Base-by-base conservation (phyloP, 371 early-diverging fungal genomes). In the Thermomucor indicae-seudaticae region DNA sequence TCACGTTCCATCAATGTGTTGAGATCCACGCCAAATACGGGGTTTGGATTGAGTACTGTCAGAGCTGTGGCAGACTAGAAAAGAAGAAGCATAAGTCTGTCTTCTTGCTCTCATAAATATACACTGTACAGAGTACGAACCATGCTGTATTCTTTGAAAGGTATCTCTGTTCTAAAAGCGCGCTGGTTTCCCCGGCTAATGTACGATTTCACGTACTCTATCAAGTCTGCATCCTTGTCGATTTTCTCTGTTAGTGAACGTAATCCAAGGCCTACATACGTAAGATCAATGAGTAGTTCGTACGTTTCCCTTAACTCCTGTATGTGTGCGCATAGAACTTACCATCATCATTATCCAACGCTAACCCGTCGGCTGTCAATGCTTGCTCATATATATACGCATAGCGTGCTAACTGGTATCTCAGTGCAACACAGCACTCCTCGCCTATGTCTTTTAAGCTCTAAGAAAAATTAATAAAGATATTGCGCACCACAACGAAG, bases 11-110 rank as follows among this genome's bases (percentile, higher is more conserved):
- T 65, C 47, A 88, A 72, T 22, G 62, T 63, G 14, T 68, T 67
- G 4, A 92, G 70, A 25, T 77, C 78, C 10, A 80, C 67, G 7
- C 92, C 90, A 67, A 90, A 92, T 6, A 82, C 72, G 6, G 81
- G 82, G 42, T 71, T 78, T 4, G 83, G 75, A 51, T 81, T 80
- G 29, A 80, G 63, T 12, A 80, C 70, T 23, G 70, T 65, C 27
- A 74, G 63, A 6, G 83, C 84, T 43, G 70, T 66, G 0, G 72
- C 53, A 6, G 81, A 81, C 79, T 78, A 47, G 22, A 23, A 35
- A 27, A 31, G 5, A 7, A 41, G 25, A 16, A n/a, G 34, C 16
- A 40, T 17, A 30, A 14, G 4, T 31, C 16, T 1, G 17, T 19
- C 10, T 8, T 45, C 30, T 10, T 16, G 3, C 25, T 7, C 20